Conservation (phyloP, 306 rosid genomes). For the Hylodesmum podocarpum region DNA sequence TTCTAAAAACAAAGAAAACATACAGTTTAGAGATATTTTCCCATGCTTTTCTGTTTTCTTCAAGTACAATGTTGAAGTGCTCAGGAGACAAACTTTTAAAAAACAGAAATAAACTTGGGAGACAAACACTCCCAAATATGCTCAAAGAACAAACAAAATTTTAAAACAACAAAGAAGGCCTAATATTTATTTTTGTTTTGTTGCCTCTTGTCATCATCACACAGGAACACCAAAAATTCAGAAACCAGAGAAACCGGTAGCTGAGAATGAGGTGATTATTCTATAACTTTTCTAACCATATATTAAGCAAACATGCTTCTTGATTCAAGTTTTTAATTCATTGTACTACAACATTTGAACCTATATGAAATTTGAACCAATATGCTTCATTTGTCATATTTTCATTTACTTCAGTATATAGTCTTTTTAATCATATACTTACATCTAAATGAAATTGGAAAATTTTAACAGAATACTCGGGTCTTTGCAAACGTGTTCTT, state of each 20-base stretch:
- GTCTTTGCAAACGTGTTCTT: constrained; percentile 48
- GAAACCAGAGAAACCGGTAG: constrained; percentile 48
- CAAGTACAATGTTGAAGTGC: too few species aligned
- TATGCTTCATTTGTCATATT: not conserved
- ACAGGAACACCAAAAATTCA: constrained; percentile 68
- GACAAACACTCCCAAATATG: not conserved
- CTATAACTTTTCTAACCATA: not conserved
- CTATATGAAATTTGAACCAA: not conserved
- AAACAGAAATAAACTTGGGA: not conserved
- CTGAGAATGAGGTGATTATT: constrained; percentile 46
- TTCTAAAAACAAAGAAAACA: too few species aligned
- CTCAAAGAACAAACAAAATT: too few species aligned
- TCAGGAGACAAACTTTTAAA: too few species aligned
- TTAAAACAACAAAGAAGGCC: not conserved
- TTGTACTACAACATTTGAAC: not conserved
- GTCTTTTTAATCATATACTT: not conserved
- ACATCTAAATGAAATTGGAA: constrained; percentile 6
- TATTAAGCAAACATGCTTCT: not conserved
- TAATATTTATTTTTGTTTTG: not conserved
- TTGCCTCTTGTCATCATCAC: constrained; percentile 25
- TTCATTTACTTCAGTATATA: not conserved
- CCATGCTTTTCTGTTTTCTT: too few species aligned
- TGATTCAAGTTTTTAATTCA: not conserved
- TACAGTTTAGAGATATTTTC: too few species aligned
- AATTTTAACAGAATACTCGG: constrained; percentile 49